Evolutionary conservation across 2,329 filamentous ascomycete genomes (phyloP), one percentile per base, ranked within the genome.

Genomic region (Lomentospora prolificans): DNA sequence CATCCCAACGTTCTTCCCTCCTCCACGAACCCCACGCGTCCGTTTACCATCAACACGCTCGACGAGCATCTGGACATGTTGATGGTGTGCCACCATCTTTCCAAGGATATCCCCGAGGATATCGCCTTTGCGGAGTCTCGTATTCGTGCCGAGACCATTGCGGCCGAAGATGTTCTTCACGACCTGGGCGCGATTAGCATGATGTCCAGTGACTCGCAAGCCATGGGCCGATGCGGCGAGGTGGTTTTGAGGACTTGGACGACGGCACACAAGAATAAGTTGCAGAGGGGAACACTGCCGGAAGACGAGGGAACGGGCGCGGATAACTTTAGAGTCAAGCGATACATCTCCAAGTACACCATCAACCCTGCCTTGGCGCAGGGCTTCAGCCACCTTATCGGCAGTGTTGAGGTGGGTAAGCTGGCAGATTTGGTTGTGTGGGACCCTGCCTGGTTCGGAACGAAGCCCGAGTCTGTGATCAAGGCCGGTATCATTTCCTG

Each of bases 21-120:
- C 4, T 92, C 86, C 50, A 97, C 92, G 0, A 97, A 96, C 68
- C 92, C 92, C 0, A 97, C 92, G 1, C 79, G 91, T 2, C 92
- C 92, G 0, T 96, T 85, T 70, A 97, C 92, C 1, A 77, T 79
- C 61, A 96, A 97, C 74, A 97, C 92, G 0, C 80, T 97, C 0
- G 92, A 96, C 66, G 92, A 97, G 71, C 92, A 97, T 71, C 81
- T 96, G 12, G 92, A 97, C 73, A 97, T 97, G 92, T 75, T 96
- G 50, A 96, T 96, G 92, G 90, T 96, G 36, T 97, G 92, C 75
- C 92, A 97, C 70, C 92, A 97, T 66, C 76, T 97, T 8, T 90
- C 85, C 54, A 89, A 89, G 70, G 85, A 96, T 70, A 96, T 96
- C 58, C 89, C 91, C 57, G 92, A 97, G 72, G 92, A 97, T 67